Evolutionary conservation across 495 filamentous ascomycete species (phyloP).

Genomic region (Aspergillus egyptiacus): DNA sequence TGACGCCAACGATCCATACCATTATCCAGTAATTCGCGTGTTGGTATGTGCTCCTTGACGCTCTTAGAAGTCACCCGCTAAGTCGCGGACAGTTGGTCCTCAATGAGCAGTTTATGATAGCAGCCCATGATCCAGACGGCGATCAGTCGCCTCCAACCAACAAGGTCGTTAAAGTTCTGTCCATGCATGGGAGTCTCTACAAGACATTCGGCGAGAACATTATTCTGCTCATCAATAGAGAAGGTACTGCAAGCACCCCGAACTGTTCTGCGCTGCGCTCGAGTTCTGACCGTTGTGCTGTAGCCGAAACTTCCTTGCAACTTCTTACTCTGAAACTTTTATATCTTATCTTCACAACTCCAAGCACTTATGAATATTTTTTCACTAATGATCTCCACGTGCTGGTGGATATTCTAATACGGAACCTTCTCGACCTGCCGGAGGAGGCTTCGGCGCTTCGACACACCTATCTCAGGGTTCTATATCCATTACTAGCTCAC

Average conservation of each 20-base stretch:
- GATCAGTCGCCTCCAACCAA: constrained; percentile 56
- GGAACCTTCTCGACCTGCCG: constrained; percentile 89
- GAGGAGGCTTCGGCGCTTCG: constrained; percentile 71
- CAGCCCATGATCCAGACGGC: constrained; percentile 47
- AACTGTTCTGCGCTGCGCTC: background rate
- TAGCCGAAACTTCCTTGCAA: constrained; percentile 79
- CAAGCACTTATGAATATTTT: constrained; percentile 91
- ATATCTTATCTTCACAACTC: constrained; percentile 89
- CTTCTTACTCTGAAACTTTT: constrained; percentile 91
- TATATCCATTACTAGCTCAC: constrained; percentile 84
- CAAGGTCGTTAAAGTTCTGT: constrained; percentile 84
- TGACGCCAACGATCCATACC: constrained; percentile 90
- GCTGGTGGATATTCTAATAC: constrained; percentile 90
- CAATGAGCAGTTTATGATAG: constrained; percentile 97
- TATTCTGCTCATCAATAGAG: constrained; percentile 90
- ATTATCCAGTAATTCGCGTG: constrained; percentile 91
- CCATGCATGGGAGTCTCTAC: constrained; percentile 68
- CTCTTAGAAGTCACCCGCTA: background rate
- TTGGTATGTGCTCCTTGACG: constrained; percentile 51
- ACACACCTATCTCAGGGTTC: constrained; percentile 95
- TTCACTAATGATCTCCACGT: constrained; percentile 96
- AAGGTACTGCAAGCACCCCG: constrained; percentile 47
- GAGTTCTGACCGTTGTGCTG: constrained; percentile 18
- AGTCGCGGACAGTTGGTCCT: constrained; percentile 66
- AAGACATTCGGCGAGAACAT: constrained; percentile 98